A percentile compares a stretch with the other conserved stretches of the same genome.
Conservation (phyloP, 2,329 filamentous ascomycete species). For the Aspergillus amoenus region DNA sequence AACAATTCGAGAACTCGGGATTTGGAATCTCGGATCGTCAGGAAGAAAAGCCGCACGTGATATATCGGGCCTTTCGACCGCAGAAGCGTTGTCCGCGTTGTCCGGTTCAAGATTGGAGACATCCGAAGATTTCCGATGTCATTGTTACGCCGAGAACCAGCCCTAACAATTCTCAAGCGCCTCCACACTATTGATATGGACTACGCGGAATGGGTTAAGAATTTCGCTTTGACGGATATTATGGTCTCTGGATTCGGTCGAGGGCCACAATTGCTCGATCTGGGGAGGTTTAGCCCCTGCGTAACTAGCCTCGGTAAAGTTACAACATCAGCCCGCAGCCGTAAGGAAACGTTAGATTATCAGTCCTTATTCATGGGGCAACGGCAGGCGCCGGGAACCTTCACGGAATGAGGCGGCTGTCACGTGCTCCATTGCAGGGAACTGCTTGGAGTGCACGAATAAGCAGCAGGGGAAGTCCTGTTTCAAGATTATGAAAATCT, state of each 20-base stretch:
- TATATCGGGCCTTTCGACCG: conserved; percentile 12
- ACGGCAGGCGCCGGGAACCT: conserved; percentile 17
- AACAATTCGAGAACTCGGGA: background rate
- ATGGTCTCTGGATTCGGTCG: background rate
- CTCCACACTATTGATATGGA: background rate
- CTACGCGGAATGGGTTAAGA: conserved; percentile 7
- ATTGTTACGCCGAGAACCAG: conserved; percentile 12
- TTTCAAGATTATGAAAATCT: background rate
- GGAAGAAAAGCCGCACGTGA: conserved; percentile 10
- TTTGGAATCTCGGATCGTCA: background rate
- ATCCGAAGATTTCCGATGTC: conserved; percentile 22
- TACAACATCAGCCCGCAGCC: background rate
- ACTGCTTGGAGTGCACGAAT: background rate
- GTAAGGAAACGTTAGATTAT: background rate
- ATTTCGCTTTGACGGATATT: background rate
- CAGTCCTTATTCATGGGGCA: background rate
- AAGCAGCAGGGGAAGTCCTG: background rate
- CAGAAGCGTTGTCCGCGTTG: background rate
- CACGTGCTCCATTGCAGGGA: background rate
- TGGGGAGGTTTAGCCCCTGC: background rate
- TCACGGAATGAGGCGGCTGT: conserved; percentile 6
- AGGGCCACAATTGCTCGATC: background rate
- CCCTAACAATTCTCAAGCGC: conserved; percentile 12
- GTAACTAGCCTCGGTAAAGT: background rate
- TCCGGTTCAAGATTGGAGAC: background rate